phyloP scores from a whole-genome alignment of 305 asterid species.

The Plantago coronopus region DNA sequence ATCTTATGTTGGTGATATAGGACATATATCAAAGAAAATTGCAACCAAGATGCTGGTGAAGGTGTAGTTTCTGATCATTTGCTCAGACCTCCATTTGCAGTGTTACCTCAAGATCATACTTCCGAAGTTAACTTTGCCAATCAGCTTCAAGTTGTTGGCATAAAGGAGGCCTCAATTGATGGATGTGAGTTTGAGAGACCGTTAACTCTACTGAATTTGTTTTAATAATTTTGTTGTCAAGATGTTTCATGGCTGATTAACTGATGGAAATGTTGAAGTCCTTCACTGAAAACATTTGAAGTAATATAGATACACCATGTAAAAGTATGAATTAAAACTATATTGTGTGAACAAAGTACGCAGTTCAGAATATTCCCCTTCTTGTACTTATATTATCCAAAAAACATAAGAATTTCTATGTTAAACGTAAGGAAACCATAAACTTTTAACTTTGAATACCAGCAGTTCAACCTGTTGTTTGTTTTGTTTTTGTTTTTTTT shows the following conservation, averaged over 20 bases:
- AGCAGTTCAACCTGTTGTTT: neutral
- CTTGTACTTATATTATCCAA: neutral
- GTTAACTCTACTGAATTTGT: constrained; percentile 9
- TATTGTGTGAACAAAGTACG: neutral
- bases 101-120: constrained; percentile 48
- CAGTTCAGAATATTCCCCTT: neutral
- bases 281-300: neutral
- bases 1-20: constrained; percentile 35
- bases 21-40: constrained; percentile 31
- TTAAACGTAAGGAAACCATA: neutral
- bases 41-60: constrained; percentile 38
- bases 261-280: neutral
- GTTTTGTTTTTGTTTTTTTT: neutral
- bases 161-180: constrained; percentile 32
- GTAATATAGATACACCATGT: neutral
- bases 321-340: constrained; percentile 3
- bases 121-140: constrained; percentile 32
- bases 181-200: constrained; percentile 34
- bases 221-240: constrained; percentile 1
- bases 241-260: neutral
- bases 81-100: constrained; percentile 69
- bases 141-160: constrained; percentile 31
- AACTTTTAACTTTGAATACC: neutral
- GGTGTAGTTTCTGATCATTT: constrained; percentile 42
- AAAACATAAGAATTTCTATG: neutral